Percentiles rank a stretch among this genome's conserved stretches.
Evolutionary conservation across 2,329 filamentous ascomycete species (phyloP).

Genomic region (Aspergillus aculeatus): DNA sequence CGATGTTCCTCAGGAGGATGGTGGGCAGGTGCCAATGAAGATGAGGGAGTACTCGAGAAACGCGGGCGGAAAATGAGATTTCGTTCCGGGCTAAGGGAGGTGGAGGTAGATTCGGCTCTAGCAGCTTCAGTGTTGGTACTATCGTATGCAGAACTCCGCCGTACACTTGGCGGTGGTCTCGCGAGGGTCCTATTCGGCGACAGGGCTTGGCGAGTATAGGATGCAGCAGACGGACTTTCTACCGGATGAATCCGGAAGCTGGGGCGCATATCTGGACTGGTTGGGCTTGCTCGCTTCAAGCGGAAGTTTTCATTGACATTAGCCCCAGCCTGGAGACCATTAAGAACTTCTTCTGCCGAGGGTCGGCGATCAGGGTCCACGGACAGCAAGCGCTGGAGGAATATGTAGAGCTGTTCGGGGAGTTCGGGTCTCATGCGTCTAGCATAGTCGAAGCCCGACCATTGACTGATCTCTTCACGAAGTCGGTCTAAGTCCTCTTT

Average conservation of each 20-base stretch:
- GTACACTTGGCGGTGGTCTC: conserved; percentile 21
- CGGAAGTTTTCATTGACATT: conserved; percentile 49
- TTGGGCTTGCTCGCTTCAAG: conserved; percentile 33
- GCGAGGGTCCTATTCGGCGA: conserved; percentile 29
- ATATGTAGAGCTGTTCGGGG: conserved; percentile 79
- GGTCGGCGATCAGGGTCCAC: conserved; percentile 75
- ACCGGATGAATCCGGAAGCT: conserved; percentile 40
- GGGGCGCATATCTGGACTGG: conserved; percentile 33
- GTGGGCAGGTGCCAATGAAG: conserved; percentile 21
- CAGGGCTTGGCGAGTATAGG: conserved; percentile 26
- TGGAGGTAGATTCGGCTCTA: conserved; percentile 15
- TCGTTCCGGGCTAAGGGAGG: conserved; percentile 29
- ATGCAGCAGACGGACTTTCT: conserved; percentile 34
- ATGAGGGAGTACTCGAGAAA: conserved; percentile 26
- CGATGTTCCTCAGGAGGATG: conserved; percentile 8
- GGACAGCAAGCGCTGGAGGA: conserved; percentile 77
- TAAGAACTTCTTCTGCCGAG: conserved; percentile 79
- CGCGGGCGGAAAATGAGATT: conserved; percentile 35
- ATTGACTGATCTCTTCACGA: conserved; percentile 78
- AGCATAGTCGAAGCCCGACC: conserved; percentile 83
- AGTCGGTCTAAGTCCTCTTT: conserved; percentile 85
- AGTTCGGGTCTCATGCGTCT: conserved; percentile 74
- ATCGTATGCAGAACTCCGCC: conserved; percentile 30
- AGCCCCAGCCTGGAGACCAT: conserved; percentile 68
- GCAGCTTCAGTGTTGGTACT: conserved; percentile 12